Evolutionary conservation across 192 early-diverging fungal species (phyloP), one percentile per base, ranked within the genome.

Genomic region (Entophlyctis helioformis): DNA sequence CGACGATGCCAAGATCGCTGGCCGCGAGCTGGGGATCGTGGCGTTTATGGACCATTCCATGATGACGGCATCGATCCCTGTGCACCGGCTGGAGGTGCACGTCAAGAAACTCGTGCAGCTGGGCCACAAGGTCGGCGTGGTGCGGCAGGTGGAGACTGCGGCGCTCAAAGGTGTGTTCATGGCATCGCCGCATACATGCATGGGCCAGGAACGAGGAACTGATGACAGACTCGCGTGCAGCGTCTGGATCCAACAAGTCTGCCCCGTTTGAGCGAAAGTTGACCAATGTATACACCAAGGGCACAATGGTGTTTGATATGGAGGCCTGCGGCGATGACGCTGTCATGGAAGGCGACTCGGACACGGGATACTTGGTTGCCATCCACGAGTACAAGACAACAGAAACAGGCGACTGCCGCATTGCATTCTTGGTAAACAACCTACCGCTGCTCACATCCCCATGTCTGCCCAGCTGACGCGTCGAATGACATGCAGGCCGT

Each of bases 91-190:
- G 26, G 57, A 75, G 46, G 77, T 90, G 10, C 90, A 93, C 53
- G 73, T 87, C n/a, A 70, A 81, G 31, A 74, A 83, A 43, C 60
- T 93, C 39, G 86, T 90, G 3, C 64, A 73, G 25, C 74, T 83
- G 6, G 90, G 90, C 3, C 74, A 86, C 66, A 86, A 19, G 53
- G 90, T 93, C 9, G 90, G 87, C 0, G 65, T 93, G 1, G 78
- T 93, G 22, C 53, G 75, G 13, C 90, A 93, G 63, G 69, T 67
- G 34, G 87, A 93, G 45, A 90, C 86, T 0, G 90, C 87, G 0
- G 87, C 87, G 20, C 57, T 89, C 33, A 93, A 93, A 59, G 63
- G 63, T 65, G 20, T 2, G 46, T 22, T 22, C 3, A 9, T 4
- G 4, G 38, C n/a, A 6, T n/a, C n/a, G n/a, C n/a, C n/a, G n/a